These are phyloP conservation scores for Fistulifera solaris DNA, from an alignment of 108 stramenopile species.

Conservation along the genomic window DNA sequence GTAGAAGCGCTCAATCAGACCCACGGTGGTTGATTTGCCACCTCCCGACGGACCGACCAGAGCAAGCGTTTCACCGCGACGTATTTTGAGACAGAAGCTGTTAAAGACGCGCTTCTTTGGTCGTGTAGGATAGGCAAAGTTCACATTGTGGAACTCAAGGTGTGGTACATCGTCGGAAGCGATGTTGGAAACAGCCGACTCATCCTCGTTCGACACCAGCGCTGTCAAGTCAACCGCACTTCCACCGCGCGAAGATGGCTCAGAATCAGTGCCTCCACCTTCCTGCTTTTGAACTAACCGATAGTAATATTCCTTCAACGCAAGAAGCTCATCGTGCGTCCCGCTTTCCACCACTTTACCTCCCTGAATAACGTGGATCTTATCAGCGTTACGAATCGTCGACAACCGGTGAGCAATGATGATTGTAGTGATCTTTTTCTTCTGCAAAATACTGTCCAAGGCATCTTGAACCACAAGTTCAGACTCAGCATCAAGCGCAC, in stretches of 20 bases:
- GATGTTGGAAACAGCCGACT: not conserved
- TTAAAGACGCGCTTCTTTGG: constrained; percentile 33
- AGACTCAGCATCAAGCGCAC: constrained; percentile 28
- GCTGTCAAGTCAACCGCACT: constrained; percentile 10
- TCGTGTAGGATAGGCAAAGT: constrained; percentile 60
- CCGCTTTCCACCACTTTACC: constrained; percentile 86
- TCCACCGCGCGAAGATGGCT: constrained; percentile 2
- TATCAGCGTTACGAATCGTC: constrained; percentile 87
- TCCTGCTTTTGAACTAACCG: constrained; percentile 68
- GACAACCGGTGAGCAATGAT: constrained; percentile 94
- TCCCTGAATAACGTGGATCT: constrained; percentile 79
- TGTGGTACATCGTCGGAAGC: constrained; percentile 17
- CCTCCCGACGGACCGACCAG: constrained; percentile 54
- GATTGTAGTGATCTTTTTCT: constrained; percentile 74
- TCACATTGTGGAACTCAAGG: constrained; percentile 34
- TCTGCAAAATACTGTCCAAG: constrained; percentile 62
- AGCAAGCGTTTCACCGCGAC: constrained; percentile 55
- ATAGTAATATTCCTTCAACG: constrained; percentile 33
- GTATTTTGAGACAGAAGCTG: constrained; percentile 42
- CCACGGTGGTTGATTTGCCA: constrained; percentile 64
- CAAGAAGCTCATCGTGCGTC: constrained; percentile 82
- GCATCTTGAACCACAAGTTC: constrained; percentile 86
- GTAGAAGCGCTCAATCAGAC: constrained; percentile 61
- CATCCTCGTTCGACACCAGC: not conserved
- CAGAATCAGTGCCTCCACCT: not conserved